Base-by-base conservation (phyloP, 805 yeast genomes). In the Blastobotrys muscicola region DNA sequence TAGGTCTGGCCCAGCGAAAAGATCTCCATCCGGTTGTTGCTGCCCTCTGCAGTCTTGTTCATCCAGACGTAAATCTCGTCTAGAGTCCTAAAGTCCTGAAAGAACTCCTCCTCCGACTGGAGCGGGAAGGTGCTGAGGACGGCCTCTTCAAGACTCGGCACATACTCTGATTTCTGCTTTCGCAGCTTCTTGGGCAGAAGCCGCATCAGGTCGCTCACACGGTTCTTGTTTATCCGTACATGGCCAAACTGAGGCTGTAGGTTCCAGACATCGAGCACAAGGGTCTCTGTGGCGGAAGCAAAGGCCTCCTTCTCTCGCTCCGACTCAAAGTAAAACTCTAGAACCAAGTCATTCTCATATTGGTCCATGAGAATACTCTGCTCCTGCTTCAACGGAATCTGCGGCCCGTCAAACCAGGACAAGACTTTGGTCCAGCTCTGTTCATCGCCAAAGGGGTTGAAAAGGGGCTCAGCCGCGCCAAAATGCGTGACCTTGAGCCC, bases 51-150 rank as follows among this genome's bases (percentile, higher is more conserved):
- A 69, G 47, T 69, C 67, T 14, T 86, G 55, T 15, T 78, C 52
- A 81, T 67, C 94, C 94, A 85, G 1, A 78, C 66, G 53, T 84
- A 71, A 13, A 87, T 80, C 3, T 85, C 73, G 29, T 74, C 72
- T 47, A 85, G 64, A 29, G 82, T 76, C 47, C 89, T 69, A 62
- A 77, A 86, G 41, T 76, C 79, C 48, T 70, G 72, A 60, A 86
- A 86, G 58, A 86, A 86, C 3, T 77, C 50, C 29, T 54, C 57
- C 5, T 38, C 39, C 33, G 13, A n/a, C 7, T 30, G 33, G 36
- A 50, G 33, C 13, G 61, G 60, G 38, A 44, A 50, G 11, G 56
- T 49, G 23, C 40, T 40, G 39, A 55, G 41, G n/a, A 57, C 57
- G 8, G 55, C 49, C 39, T 53, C 55, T 23, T 54, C 57, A 14